Conservation (phyloP, 257 asterid species). For the Linaria vulgaris region DNA sequence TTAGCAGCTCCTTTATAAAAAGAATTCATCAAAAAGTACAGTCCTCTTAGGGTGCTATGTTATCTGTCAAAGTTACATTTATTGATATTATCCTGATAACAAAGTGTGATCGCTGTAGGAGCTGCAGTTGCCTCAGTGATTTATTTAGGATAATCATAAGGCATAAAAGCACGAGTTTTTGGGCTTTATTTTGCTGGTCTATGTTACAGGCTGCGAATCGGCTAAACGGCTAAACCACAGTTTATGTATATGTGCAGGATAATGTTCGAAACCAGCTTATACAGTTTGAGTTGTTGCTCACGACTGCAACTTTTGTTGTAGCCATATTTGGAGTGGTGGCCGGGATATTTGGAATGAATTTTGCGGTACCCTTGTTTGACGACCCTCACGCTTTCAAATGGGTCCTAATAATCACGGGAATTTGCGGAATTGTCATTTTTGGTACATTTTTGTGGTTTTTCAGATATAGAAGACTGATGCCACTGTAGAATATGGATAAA, state of each 20-base stretch:
- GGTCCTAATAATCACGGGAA: constrained; percentile 79
- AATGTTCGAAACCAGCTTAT: constrained; percentile 94
- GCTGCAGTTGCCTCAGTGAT: no score
- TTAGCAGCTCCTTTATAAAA: no score
- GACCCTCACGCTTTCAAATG: constrained; percentile 72
- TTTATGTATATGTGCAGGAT: constrained; percentile 53
- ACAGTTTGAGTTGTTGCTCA: constrained; percentile 81
- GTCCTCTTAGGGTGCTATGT: no score
- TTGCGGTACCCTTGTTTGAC: constrained; percentile 56
- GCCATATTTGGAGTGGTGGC: constrained; percentile 95
- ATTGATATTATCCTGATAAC: no score
- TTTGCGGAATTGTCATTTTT: constrained; percentile 57
- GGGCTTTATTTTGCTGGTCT: not conserved
- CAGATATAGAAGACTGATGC: constrained; percentile 80
- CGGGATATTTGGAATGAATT: constrained; percentile 92
- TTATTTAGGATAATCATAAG: no score
- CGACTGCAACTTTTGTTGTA: constrained; percentile 90
- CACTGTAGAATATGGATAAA: constrained; percentile 43
- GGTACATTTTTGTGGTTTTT: constrained; percentile 69
- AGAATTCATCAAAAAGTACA: no score
- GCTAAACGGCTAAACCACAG: constrained; percentile 5
- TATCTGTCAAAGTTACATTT: no score
- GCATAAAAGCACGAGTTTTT: no score
- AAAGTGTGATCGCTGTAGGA: no score
- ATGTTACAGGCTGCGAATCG: not conserved